Percentiles rank a stretch among this genome's conserved stretches.
Conservation (phyloP, 345 rosid genomes). For the Noccaea caerulescens region DNA sequence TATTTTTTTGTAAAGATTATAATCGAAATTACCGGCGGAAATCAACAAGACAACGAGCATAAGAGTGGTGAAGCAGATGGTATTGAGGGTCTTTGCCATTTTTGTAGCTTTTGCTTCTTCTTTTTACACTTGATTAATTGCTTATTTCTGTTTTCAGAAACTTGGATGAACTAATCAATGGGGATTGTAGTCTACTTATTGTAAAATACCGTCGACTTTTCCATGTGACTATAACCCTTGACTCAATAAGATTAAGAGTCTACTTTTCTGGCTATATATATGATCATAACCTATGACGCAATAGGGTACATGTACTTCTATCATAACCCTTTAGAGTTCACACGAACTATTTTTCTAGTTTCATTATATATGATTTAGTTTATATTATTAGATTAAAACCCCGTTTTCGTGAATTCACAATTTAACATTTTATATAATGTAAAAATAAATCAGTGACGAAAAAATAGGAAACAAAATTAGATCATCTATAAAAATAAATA, state of each 20-base stretch:
- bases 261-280: neutral
- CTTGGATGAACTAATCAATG: neutral
- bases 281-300: neutral
- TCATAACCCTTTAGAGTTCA: neutral
- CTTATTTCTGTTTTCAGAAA: neutral
- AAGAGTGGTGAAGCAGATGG: conserved; percentile 11
- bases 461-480: no score
- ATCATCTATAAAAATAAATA: no score
- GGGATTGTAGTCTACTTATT: neutral
- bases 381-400: no score
- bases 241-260: neutral
- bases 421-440: no score
- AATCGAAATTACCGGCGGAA: conserved; percentile 4
- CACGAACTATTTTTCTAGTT: neutral
- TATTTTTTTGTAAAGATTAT: neutral
- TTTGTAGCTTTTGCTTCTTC: neutral
- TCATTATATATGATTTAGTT: no score
- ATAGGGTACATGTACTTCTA: neutral
- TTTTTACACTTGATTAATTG: neutral
- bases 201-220: neutral
- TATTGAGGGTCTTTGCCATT: neutral
- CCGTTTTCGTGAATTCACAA: neutral
- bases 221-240: neutral
- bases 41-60: neutral
- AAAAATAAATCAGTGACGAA: neutral